These are phyloP conservation scores for Ophiostoma himal-ulmi DNA, from an alignment of 2,329 filamentous ascomycete genomes.

Conservation along the genomic window DNA sequence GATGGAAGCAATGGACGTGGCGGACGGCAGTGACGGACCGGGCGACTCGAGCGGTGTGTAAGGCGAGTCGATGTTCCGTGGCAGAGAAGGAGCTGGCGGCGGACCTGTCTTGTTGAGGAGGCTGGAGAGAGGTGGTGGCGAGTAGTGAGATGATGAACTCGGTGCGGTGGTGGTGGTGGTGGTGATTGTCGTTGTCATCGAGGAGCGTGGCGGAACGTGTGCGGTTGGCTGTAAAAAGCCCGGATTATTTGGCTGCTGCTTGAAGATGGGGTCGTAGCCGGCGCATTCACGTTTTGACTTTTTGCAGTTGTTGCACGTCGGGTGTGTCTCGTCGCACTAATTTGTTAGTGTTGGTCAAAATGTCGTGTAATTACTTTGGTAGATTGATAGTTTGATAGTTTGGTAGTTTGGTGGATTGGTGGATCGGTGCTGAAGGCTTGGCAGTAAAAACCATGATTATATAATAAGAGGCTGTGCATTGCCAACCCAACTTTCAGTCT, in stretches of 20 bases:
- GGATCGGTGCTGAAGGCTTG: not conserved
- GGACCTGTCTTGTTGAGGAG: slow-evolving; percentile 1
- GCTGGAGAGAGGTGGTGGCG: not conserved
- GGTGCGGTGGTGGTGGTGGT: slow-evolving; percentile 5
- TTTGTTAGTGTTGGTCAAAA: not conserved
- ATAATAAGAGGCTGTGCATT: not conserved
- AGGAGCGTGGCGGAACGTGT: not conserved
- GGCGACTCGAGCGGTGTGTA: slow-evolving; percentile 10
- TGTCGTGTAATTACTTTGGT: slow-evolving; percentile 28
- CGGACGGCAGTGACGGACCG: not conserved
- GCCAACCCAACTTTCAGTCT: not conserved
- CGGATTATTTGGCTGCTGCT: slow-evolving; percentile 50
- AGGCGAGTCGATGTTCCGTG: not conserved
- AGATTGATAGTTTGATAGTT: not conserved
- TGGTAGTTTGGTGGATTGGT: not conserved
- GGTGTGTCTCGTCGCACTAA: slow-evolving; percentile 96
- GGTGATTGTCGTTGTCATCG: not conserved
- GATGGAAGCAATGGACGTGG: not conserved
- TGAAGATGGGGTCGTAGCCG: slow-evolving; percentile 84
- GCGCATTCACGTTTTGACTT: slow-evolving; percentile 84
- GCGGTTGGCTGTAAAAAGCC: slow-evolving; percentile 8
- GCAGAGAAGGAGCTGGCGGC: not conserved
- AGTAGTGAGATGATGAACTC: slow-evolving; percentile 6
- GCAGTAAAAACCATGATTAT: not conserved
- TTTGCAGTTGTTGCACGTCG: slow-evolving; percentile 82